Percentiles rank a stretch among this genome's conserved stretches.
Evolutionary conservation across 306 rosid genomes (phyloP).

Genomic region (Medicago lupulina): DNA sequence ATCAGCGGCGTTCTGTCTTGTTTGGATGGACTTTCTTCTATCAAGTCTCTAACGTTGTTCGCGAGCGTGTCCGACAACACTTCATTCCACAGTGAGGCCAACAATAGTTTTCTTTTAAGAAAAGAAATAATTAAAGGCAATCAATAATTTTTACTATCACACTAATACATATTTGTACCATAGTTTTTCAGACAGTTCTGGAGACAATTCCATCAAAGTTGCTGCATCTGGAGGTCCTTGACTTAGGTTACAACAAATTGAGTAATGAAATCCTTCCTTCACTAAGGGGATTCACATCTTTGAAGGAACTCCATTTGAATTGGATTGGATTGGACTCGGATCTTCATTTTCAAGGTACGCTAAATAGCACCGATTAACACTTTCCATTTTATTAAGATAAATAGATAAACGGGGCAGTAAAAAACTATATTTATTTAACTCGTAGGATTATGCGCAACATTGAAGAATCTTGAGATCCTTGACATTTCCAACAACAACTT

Average conservation of each 20-base stretch:
- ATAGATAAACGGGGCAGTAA: too few species aligned
- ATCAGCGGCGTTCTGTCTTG: background rate
- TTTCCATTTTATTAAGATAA: background rate
- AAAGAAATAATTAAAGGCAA: background rate
- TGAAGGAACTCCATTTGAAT: slow-evolving; percentile 6
- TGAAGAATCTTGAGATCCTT: slow-evolving; percentile 30
- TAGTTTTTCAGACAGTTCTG: background rate
- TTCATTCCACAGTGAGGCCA: background rate
- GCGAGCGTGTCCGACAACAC: too few species aligned
- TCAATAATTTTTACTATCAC: background rate
- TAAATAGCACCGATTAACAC: background rate
- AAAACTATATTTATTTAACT: background rate
- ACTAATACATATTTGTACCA: background rate
- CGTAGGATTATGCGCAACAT: slow-evolving; percentile 8
- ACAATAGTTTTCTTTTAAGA: background rate
- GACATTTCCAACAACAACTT: background rate
- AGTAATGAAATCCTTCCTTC: background rate
- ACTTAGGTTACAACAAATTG: background rate
- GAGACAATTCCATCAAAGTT: background rate
- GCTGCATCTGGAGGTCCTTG: slow-evolving; percentile 23
- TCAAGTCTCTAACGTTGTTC: slow-evolving; percentile 5
- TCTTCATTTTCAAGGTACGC: slow-evolving; percentile 32
- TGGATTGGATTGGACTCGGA: slow-evolving; percentile 4
- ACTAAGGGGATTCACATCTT: slow-evolving; percentile 27
- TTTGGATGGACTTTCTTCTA: slow-evolving; percentile 6